Base-by-base conservation (phyloP, 2,329 filamentous ascomycete genomes). In the Alternaria triticina region DNA sequence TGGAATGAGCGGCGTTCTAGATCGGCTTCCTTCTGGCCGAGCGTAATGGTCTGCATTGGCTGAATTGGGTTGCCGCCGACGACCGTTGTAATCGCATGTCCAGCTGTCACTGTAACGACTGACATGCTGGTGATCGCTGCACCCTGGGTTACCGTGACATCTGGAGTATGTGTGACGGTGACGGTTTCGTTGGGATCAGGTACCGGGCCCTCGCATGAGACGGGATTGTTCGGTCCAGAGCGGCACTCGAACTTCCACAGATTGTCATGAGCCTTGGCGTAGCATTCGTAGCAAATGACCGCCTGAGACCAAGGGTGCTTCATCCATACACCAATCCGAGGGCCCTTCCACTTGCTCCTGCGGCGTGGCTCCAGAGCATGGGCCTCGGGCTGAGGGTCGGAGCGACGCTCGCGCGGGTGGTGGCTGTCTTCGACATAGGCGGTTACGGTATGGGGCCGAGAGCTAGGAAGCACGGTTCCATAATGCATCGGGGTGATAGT, bases 251-350 rank as follows among this genome's bases (percentile, higher is more conserved):
- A 70, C 8, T 70, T 55, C 10, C 12, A 6, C 17, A 28, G 61
- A 22, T 70, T 33, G 9, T 62, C 25, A 4, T 50, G 10, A 11
- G 68, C 57, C 28, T 67, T 65, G 13, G 63, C 55, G 58, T 68
- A 77, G 63, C 75, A 78, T 9, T 66, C 57, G 58, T 70, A 77
- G 59, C 74, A 78, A 4, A 70, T 28, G 23, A 62, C 8, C 2
- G 62, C 60, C 8, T 28, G 11, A 5, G 51, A 62, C 73, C 74
- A 77, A 3, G 74, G 74, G 44, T 77, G 70, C 15, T 66, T 54
- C 70, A 76, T 69, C 72, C 73, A 77, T 1, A 74, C 68, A 17
- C 58, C 57, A 17, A 47, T 62, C 4, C 52, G 55, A 46, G 67
- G 56, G 22, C 47, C 55, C 25, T 56, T 60, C 52, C 57, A 57